Conservation (phyloP, 768 basidiomycete genomes). For the Trametes gibbosa region DNA sequence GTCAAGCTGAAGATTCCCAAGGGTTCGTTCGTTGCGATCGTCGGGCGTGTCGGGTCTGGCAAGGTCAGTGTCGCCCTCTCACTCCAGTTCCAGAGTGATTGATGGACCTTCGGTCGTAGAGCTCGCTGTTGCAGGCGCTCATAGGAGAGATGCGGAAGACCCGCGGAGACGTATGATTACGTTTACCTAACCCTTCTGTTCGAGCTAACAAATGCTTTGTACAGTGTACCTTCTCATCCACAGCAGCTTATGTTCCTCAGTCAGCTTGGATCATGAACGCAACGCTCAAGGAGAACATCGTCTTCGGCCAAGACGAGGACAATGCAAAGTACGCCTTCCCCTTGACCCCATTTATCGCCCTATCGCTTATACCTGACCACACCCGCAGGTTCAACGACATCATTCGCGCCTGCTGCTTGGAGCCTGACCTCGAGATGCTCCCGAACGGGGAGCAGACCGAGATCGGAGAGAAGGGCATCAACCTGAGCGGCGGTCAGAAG, state of each 20-base stretch:
- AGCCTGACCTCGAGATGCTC: slow-evolving; percentile 68
- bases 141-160: slow-evolving; percentile 84
- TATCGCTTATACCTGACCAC: not conserved
- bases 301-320: slow-evolving; percentile 68
- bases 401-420: slow-evolving; percentile 63
- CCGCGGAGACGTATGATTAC: slow-evolving; percentile 41
- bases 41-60: slow-evolving; percentile 69
- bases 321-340: slow-evolving; percentile 42
- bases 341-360: not conserved
- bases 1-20: slow-evolving; percentile 68
- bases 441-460: slow-evolving; percentile 68
- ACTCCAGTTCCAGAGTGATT: not conserved
- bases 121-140: slow-evolving; percentile 69
- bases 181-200: not conserved
- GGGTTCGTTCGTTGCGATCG: slow-evolving; percentile 81
- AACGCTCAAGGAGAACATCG: slow-evolving; percentile 69
- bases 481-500: slow-evolving; percentile 51
- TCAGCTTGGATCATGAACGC: slow-evolving; percentile 65
- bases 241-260: slow-evolving; percentile 59
- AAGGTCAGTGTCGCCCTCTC: slow-evolving; percentile 43
- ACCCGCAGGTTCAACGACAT: slow-evolving; percentile 49
- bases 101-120: slow-evolving; percentile 33
- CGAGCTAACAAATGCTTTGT: slow-evolving; percentile 30
- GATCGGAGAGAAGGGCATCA: slow-evolving; percentile 78
- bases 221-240: slow-evolving; percentile 44